These are phyloP conservation scores for Monascus ruber DNA, from an alignment of 2,329 filamentous ascomycete genomes.

Conservation along the genomic window DNA sequence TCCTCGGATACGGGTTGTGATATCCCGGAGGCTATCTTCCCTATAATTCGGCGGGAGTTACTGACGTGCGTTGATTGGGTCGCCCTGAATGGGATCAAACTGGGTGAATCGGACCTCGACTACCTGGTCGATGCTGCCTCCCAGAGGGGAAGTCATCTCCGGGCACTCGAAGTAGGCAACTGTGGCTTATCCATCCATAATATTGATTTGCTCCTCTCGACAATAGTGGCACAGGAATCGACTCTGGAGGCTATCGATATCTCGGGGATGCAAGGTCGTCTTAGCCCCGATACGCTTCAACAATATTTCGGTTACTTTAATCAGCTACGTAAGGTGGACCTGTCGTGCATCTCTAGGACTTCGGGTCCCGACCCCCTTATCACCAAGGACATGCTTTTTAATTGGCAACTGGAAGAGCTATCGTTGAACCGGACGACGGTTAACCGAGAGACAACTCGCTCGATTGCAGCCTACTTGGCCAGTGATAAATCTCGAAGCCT, in stretches of 20 bases:
- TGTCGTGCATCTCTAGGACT: constrained; percentile 54
- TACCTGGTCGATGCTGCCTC: constrained; percentile 56
- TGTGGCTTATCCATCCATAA: constrained; percentile 44
- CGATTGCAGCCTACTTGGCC: constrained; percentile 52
- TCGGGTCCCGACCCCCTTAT: constrained; percentile 54
- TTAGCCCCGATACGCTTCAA: constrained; percentile 54
- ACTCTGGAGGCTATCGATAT: constrained; percentile 58
- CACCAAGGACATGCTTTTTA: constrained; percentile 52
- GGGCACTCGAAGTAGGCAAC: constrained; percentile 55
- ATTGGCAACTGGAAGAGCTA: constrained; percentile 57
- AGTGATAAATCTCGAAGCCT: constrained; percentile 50
- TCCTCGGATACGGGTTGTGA: constrained; percentile 51
- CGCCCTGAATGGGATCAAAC: constrained; percentile 53
- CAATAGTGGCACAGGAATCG: constrained; percentile 52
- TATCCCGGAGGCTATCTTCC: constrained; percentile 58
- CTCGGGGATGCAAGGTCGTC: constrained; percentile 53
- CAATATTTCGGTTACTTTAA: constrained; percentile 56
- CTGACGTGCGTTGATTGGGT: constrained; percentile 63
- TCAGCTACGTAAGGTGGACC: constrained; percentile 53
- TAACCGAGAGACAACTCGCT: constrained; percentile 53
- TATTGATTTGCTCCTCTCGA: constrained; percentile 49
- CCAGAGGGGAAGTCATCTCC: constrained; percentile 52
- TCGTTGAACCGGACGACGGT: constrained; percentile 51
- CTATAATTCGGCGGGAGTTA: constrained; percentile 50
- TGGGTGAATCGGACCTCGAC: constrained; percentile 61